These are phyloP conservation scores for Agarophyton chilense DNA, from an alignment of 23 red algal species.

Conservation along the genomic window DNA sequence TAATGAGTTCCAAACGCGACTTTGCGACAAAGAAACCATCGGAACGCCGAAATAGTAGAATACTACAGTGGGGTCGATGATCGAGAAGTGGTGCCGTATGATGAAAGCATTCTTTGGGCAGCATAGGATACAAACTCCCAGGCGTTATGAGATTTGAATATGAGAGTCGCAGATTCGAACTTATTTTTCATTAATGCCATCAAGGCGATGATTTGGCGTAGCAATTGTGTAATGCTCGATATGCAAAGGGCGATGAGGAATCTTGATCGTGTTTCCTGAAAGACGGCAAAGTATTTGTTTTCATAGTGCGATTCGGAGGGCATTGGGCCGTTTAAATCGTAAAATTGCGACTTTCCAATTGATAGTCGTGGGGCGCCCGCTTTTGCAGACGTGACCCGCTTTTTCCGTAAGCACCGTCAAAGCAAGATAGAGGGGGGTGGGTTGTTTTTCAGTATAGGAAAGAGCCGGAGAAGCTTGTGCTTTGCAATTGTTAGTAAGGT, in stretches of 20 bases:
- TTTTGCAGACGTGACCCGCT: neutral
- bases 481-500: neutral
- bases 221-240: neutral
- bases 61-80: neutral
- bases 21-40: too few species aligned
- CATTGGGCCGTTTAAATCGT: neutral
- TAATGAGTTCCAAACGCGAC: too few species aligned
- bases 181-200: neutral
- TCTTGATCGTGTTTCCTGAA: neutral
- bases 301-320: neutral
- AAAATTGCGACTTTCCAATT: neutral
- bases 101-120: neutral
- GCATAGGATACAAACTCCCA: neutral
- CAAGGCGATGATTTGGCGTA: neutral
- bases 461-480: neutral
- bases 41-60: too few species aligned
- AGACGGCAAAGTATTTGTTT: neutral
- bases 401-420: neutral
- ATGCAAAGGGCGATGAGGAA: neutral
- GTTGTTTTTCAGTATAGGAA: neutral
- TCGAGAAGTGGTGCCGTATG: neutral
- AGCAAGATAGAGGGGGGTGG: neutral
- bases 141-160: neutral
- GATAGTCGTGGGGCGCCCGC: neutral
- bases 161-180: neutral